Percentiles rank a stretch among this genome's conserved stretches.
Conservation (phyloP, 192 early-diverging fungal species). For the Lobosporangium transversale region DNA sequence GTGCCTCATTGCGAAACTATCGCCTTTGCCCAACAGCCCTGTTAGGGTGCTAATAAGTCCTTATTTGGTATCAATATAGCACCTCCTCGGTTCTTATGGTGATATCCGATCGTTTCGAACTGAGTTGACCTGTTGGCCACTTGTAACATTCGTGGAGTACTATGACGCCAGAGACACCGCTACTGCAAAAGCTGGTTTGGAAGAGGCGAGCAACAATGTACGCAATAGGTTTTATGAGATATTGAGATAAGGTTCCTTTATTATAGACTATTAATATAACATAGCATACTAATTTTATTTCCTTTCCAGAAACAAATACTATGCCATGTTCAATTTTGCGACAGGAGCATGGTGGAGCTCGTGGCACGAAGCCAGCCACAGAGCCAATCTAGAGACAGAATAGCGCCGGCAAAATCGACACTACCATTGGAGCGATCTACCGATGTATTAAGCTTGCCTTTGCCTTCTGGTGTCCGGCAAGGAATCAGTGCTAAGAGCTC, state of each 20-base stretch:
- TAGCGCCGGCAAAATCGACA: background rate
- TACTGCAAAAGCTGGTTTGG: constrained; percentile 35
- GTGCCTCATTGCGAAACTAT: background rate
- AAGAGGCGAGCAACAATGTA: constrained; percentile 48
- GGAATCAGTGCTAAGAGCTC: background rate
- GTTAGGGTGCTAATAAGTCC: background rate
- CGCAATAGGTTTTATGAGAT: background rate
- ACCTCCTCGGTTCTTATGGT: constrained; percentile 49
- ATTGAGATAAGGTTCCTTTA: background rate
- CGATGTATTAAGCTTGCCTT: background rate
- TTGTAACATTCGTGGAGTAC: constrained; percentile 54
- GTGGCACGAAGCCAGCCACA: too few species aligned
- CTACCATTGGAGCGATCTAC: too few species aligned
- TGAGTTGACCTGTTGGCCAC: constrained; percentile 12
- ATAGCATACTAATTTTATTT: constrained; percentile 4
- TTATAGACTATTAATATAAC: too few species aligned
- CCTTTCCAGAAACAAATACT: constrained; percentile 16
- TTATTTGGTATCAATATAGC: constrained; percentile 19
- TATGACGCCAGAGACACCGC: constrained; percentile 60
- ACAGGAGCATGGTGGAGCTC: too few species aligned
- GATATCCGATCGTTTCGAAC: constrained; percentile 49
- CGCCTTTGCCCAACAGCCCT: background rate
- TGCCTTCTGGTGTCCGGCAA: background rate
- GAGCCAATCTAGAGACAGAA: background rate
- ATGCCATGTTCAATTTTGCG: constrained; percentile 31